phyloP scores from a whole-genome alignment of 352 stramenopile genomes.

The Phytophthora agathidicida region DNA sequence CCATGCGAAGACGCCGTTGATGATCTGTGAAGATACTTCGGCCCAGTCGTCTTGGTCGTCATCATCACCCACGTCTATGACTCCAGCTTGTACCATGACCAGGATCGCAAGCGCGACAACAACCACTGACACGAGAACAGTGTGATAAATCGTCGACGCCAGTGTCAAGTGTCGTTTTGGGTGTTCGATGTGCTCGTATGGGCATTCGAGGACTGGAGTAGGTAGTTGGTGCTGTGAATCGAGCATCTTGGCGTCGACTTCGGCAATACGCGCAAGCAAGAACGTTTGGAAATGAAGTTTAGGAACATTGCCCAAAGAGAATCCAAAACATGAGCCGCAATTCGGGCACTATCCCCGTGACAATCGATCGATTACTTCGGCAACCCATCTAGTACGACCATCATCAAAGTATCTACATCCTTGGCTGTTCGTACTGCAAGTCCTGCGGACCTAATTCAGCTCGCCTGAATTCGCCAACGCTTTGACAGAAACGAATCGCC shows the following conservation, averaged over 20 bases:
- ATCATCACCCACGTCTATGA: constrained; percentile 1
- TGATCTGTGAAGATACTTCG: constrained; percentile 8
- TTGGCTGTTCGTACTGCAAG: no score
- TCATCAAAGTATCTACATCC: not conserved
- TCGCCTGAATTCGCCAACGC: not conserved
- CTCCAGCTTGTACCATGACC: not conserved
- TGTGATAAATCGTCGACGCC: not conserved
- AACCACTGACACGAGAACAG: not conserved
- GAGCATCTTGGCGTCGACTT: not conserved
- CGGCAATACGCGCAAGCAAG: no score
- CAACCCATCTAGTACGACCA: not conserved
- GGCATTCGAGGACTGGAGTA: constrained; percentile 1
- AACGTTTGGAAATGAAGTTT: constrained; percentile 3
- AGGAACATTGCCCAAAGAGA: no score
- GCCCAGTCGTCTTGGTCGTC: constrained; percentile 1
- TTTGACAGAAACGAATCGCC: not conserved
- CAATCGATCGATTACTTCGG: not conserved
- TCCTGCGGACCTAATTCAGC: no score
- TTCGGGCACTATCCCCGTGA: not conserved
- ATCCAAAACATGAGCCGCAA: no score
- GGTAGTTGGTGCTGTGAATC: not conserved
- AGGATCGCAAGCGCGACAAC: not conserved
- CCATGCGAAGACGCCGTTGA: constrained; percentile 7
- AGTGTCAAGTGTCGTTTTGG: not conserved
- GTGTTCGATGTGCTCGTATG: not conserved